Percentiles rank a stretch among this genome's conserved stretches.
Conservation (phyloP, 2,329 filamentous ascomycete genomes). For the Ploettnerulaceae sp. region DNA sequence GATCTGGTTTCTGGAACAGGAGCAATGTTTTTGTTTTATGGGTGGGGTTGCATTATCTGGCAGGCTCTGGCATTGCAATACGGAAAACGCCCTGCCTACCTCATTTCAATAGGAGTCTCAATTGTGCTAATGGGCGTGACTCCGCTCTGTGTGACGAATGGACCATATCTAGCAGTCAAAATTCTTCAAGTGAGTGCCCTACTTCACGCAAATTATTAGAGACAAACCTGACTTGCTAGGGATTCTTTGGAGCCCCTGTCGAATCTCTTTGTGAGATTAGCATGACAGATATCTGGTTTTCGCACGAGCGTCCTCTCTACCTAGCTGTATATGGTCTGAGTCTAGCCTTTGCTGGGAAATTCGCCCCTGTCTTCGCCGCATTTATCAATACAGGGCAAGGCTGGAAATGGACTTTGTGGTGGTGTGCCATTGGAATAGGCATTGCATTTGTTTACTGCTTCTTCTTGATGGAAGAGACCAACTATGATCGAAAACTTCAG, state of each 20-base stretch:
- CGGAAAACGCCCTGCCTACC: constrained; percentile 45
- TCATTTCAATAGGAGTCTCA: constrained; percentile 36
- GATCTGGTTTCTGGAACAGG: constrained; percentile 46
- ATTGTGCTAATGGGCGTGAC: constrained; percentile 36
- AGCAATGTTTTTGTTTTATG: constrained; percentile 46
- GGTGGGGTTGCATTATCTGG: constrained; percentile 48
- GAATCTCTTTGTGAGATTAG: constrained; percentile 31
- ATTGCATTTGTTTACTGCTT: constrained; percentile 46
- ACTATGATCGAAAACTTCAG: constrained; percentile 20
- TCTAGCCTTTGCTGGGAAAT: constrained; percentile 40
- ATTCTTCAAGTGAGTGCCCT: constrained; percentile 18
- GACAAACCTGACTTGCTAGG: constrained; percentile 1
- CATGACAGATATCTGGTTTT: constrained; percentile 38
- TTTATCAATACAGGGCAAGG: constrained; percentile 44
- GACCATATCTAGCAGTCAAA: constrained; percentile 23
- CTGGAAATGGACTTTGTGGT: constrained; percentile 42
- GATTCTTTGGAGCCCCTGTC: constrained; percentile 27
- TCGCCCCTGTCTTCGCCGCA: constrained; percentile 42
- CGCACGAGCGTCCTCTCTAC: constrained; percentile 39
- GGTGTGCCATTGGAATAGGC: constrained; percentile 48
- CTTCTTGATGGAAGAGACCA: constrained; percentile 57
- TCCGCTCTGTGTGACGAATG: constrained; percentile 24
- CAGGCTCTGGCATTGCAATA: constrained; percentile 48
- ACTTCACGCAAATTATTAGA: background rate
- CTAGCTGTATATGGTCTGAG: constrained; percentile 41